phyloP scores from a whole-genome alignment of 2,329 filamentous ascomycete genomes.

The Talaromyces piceae region DNA sequence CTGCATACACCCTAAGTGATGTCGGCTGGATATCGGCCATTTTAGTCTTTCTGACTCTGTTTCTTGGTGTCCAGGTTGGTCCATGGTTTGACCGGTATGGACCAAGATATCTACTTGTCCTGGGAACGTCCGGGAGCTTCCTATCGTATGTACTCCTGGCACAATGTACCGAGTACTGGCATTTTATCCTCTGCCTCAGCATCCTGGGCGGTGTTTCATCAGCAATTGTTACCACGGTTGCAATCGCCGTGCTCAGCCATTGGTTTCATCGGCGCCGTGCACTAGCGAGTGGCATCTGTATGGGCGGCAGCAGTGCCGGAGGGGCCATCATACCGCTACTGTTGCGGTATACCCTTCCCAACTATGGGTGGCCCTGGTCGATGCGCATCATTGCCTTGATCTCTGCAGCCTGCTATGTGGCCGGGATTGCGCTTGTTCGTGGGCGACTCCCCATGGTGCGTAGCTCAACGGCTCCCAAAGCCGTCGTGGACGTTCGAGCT shows the following conservation, averaged over 20 bases:
- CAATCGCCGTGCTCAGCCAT: conserved; percentile 32
- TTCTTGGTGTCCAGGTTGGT: conserved; percentile 42
- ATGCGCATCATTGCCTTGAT: conserved; percentile 32
- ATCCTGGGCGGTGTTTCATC: conserved; percentile 29
- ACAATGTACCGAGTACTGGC: conserved; percentile 42
- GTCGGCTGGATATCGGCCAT: conserved; percentile 46
- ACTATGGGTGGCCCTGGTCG: conserved; percentile 29
- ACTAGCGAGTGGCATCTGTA: conserved; percentile 33
- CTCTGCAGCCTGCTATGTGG: conserved; percentile 25
- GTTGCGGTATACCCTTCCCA: conserved; percentile 22
- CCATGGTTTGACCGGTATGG: conserved; percentile 45
- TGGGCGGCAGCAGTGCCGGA: conserved; percentile 32
- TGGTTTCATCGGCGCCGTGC: conserved; percentile 34
- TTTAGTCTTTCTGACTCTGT: conserved; percentile 39
- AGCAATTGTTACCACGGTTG: conserved; percentile 30
- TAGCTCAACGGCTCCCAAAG: conserved; percentile 14
- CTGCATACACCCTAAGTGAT: conserved; percentile 35
- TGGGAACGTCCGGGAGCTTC: conserved; percentile 32
- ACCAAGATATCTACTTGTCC: conserved; percentile 32
- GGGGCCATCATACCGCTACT: conserved; percentile 32
- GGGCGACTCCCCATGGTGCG: conserved; percentile 24
- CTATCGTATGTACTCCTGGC: conserved; percentile 41
- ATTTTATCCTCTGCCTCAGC: conserved; percentile 38
- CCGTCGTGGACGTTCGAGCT: conserved; percentile 33
- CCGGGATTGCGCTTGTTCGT: conserved; percentile 27